phyloP scores from a whole-genome alignment of 2,329 filamentous ascomycete species.

The Pezicula carpinea region DNA sequence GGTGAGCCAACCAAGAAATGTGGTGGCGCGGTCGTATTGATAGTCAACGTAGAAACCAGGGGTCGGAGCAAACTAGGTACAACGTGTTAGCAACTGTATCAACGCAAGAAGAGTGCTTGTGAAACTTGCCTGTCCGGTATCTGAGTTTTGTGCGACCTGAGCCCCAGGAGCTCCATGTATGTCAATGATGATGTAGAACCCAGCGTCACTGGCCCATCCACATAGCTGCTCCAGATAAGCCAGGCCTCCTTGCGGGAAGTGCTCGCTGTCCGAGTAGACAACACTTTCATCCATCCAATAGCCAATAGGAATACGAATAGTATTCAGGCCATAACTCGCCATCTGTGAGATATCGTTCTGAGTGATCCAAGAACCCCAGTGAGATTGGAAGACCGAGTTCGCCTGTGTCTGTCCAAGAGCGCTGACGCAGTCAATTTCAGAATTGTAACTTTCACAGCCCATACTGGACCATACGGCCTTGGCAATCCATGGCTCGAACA shows the following conservation, averaged over 20 bases:
- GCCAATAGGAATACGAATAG: conserved; percentile 43
- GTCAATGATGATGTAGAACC: conserved; percentile 46
- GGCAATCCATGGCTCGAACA: conserved; percentile 45
- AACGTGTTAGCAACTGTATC: conserved; percentile 1
- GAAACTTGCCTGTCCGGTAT: conserved; percentile 31
- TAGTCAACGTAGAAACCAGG: conserved; percentile 52
- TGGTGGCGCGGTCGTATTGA: conserved; percentile 50
- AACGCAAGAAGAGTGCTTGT: neutral
- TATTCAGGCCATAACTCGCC: conserved; percentile 40
- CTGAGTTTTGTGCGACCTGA: conserved; percentile 36
- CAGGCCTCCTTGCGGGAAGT: conserved; percentile 42
- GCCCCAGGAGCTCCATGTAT: conserved; percentile 43
- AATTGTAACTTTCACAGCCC: conserved; percentile 36
- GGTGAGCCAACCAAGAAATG: conserved; percentile 53
- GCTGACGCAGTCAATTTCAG: conserved; percentile 44
- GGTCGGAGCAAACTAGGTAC: conserved; percentile 26
- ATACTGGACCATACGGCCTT: conserved; percentile 35
- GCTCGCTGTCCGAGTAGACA: conserved; percentile 37
- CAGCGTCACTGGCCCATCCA: conserved; percentile 38
- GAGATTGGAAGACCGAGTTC: conserved; percentile 37
- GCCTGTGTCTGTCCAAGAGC: conserved; percentile 39
- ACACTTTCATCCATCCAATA: conserved; percentile 45
- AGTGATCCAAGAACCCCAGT: conserved; percentile 46
- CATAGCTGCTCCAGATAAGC: conserved; percentile 39
- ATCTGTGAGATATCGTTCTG: conserved; percentile 40